Conservation (phyloP, 1,284 basidiomycete species). For the Pseudozyma tsukubaensis region DNA sequence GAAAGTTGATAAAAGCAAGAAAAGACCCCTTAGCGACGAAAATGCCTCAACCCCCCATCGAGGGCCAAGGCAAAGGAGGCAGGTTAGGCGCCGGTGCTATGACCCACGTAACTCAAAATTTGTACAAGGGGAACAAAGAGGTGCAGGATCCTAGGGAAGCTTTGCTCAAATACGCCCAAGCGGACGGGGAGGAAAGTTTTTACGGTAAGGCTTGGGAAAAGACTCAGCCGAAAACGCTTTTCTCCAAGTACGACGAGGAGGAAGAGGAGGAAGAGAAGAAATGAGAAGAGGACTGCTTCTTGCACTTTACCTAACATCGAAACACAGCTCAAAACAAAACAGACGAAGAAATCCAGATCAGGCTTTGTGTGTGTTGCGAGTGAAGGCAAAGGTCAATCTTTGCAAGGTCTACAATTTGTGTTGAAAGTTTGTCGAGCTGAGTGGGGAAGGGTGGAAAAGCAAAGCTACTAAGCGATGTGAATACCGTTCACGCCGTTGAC, state of each 20-base stretch:
- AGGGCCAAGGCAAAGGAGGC: slow-evolving; percentile 90
- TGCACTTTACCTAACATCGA: not conserved
- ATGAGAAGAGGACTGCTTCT: not conserved
- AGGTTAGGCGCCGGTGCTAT: slow-evolving; percentile 93
- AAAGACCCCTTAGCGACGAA: slow-evolving; percentile 74
- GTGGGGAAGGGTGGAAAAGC: too few relatives aligned
- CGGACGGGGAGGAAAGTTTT: slow-evolving; percentile 69
- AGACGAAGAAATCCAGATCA: too few relatives aligned
- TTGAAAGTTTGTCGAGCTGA: too few relatives aligned
- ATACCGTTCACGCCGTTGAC: not conserved
- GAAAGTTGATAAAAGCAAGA: slow-evolving; percentile 87
- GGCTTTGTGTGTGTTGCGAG: too few relatives aligned
- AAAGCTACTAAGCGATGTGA: not conserved
- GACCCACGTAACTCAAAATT: slow-evolving; percentile 90
- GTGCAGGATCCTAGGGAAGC: slow-evolving; percentile 86
- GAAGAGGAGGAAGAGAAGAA: slow-evolving; percentile 6
- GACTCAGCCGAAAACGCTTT: slow-evolving; percentile 59
- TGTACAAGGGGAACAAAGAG: slow-evolving; percentile 72
- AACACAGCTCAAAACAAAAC: too few relatives aligned
- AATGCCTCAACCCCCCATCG: slow-evolving; percentile 80
- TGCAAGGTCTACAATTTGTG: too few relatives aligned
- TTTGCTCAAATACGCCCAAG: slow-evolving; percentile 87
- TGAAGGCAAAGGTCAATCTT: too few relatives aligned
- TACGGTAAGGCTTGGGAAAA: slow-evolving; percentile 77
- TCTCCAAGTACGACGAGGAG: slow-evolving; percentile 32